Base-by-base conservation (phyloP, 345 rosid genomes). In the Corchorus olitorius region DNA sequence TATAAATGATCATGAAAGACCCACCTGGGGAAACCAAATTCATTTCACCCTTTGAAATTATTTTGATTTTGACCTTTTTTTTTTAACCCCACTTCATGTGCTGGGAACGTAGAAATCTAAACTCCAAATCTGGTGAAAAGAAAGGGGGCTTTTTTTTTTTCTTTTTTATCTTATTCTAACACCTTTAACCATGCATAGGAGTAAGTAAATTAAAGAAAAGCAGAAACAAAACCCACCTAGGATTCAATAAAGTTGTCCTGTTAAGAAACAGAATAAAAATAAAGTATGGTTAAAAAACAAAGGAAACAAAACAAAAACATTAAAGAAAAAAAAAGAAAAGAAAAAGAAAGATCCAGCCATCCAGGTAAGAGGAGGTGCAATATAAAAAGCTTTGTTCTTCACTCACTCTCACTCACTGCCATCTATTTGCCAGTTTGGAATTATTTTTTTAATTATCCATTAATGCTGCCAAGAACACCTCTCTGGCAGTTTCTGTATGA, bases 401-500 rank as follows among this genome's bases (percentile, higher is more conserved):
- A 64, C 81, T 82, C 82, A 72, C 79, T 76, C 77, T 81, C 81
- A 76, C 75, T 77, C 81, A 49, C 81, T 78, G 81, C 83, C 85
- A 83, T 85, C 88, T 66, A 75, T 68, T 61, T 77, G 85, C 87
- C 89, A 85, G 86, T 83, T 79, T 43, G 84, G 70, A 79, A 77
- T 54, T 70, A 68, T 27, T 82, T 63, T 58, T 77, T 77, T 65
- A 72, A 67, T 27, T 58, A 52, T 50, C 81, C 50, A 50, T 52
- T 60, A 77, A 75, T 85, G 70, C 81, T 74, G 84, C 92, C 89
- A 84, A 75, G 80, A 77, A 73, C 80, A 55, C 77, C 81, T 81
- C 81, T 81, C 89, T 87, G 88, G 86, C 89, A 87, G 73, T 80
- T 82, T 84, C 83, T 79, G 77, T 43, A 39, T 65, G 76, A 75